Evolutionary conservation across 2,329 filamentous ascomycete species (phyloP).

Genomic region (Fusarium sp.): DNA sequence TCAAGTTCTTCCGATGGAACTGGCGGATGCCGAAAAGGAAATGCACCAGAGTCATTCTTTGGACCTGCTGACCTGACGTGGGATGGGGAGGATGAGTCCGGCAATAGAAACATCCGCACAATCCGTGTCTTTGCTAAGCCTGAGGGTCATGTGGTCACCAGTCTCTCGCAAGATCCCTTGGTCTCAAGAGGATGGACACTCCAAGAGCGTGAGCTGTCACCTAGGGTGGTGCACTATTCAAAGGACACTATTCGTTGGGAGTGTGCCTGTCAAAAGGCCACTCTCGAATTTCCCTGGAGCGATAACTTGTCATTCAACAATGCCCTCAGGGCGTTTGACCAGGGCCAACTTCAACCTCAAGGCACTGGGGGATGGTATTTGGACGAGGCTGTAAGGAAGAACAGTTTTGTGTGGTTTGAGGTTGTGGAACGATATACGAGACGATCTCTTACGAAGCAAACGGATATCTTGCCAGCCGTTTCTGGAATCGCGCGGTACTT

Average conservation of each 20-base stretch:
- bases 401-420: not conserved
- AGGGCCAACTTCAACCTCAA: not conserved
- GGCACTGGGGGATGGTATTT: not conserved
- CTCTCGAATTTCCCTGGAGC: not conserved
- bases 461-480: slow-evolving; percentile 1
- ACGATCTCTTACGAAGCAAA: slow-evolving; percentile 3
- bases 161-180: not conserved
- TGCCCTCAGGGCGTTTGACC: not conserved
- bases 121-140: not conserved
- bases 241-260: not conserved
- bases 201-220: not conserved
- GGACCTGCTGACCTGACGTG: not conserved
- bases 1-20: slow-evolving; percentile 1
- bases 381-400: not conserved
- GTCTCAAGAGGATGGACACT: not conserved
- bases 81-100: not conserved
- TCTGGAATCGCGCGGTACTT: slow-evolving; percentile 5
- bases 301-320: not conserved
- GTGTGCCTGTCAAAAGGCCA: not conserved
- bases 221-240: not conserved
- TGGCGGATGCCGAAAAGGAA: not conserved
- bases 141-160: not conserved
- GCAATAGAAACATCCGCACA: not conserved
- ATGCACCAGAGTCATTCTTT: not conserved
- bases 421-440: slow-evolving; percentile 6